Evolutionary conservation across 805 yeast species (phyloP).

Genomic region (Hagleromyces aurorensis): DNA sequence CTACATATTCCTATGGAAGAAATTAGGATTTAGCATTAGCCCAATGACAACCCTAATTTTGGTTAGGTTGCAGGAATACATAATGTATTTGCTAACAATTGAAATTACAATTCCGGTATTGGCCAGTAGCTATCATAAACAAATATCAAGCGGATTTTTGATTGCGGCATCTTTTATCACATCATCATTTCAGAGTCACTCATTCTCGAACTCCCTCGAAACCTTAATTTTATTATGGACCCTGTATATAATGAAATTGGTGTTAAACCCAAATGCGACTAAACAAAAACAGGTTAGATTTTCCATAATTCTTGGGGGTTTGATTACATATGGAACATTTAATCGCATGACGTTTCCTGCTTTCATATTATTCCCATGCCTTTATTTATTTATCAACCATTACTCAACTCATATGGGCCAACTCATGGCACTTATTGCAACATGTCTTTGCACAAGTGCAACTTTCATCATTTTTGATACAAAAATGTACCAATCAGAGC

Average conservation of each 20-base stretch:
- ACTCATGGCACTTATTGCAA: constrained; percentile 25
- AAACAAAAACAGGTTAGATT: constrained; percentile 6
- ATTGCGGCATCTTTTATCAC: constrained; percentile 32
- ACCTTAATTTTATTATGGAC: constrained; percentile 37
- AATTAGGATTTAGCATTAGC: constrained; percentile 17
- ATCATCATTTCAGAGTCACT: constrained; percentile 69
- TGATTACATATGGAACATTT: constrained; percentile 63
- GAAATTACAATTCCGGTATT: constrained; percentile 30
- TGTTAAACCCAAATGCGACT: constrained; percentile 5
- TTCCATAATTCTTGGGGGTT: constrained; percentile 35
- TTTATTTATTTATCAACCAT: constrained; percentile 37
- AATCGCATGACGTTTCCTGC: constrained; percentile 80
- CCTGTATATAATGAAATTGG: constrained; percentile 35
- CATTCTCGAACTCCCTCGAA: constrained; percentile 85
- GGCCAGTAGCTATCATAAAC: constrained; percentile 42
- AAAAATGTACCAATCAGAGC: constrained; percentile 24
- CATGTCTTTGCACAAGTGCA: constrained; percentile 33
- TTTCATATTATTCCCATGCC: constrained; percentile 59
- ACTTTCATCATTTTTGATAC: constrained; percentile 51
- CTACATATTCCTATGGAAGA: constrained; percentile 26
- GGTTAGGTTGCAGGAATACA: constrained; percentile 41
- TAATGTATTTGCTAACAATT: constrained; percentile 33
- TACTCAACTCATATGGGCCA: constrained; percentile 32
- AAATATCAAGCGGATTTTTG: constrained; percentile 40
- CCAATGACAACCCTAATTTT: constrained; percentile 48